Conservation (phyloP, 306 rosid genomes). For the Ormosia emarginata region DNA sequence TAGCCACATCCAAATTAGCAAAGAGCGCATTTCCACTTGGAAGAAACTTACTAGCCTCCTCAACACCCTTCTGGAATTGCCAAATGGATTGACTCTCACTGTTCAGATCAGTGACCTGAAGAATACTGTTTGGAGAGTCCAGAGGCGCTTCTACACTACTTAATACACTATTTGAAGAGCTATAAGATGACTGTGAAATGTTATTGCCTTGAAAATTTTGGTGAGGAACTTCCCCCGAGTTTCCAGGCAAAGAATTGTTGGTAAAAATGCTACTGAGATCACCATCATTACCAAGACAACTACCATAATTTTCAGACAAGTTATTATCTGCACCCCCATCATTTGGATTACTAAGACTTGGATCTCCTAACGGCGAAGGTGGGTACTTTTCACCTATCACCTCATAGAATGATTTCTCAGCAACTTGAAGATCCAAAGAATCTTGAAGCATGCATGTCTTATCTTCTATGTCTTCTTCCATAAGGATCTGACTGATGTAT, state of each 20-base stretch:
- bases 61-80: slow-evolving; percentile 83
- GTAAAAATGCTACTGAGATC: slow-evolving; percentile 33
- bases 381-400: slow-evolving; percentile 85
- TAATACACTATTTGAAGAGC: slow-evolving; percentile 55
- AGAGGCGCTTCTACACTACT: slow-evolving; percentile 52
- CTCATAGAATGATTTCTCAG: slow-evolving; percentile 87
- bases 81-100: slow-evolving; percentile 67
- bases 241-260: slow-evolving; percentile 24
- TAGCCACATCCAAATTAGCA: slow-evolving; percentile 35
- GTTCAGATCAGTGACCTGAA: slow-evolving; percentile 43
- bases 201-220: slow-evolving; percentile 32
- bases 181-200: slow-evolving; percentile 48
- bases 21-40: slow-evolving; percentile 54
- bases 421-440: slow-evolving; percentile 90
- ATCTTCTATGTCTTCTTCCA: slow-evolving; percentile 96
- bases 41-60: slow-evolving; percentile 86
- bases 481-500: slow-evolving; percentile 85
- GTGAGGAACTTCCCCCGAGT: slow-evolving; percentile 29
- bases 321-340: slow-evolving; percentile 33
- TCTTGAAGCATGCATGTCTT: slow-evolving; percentile 81
- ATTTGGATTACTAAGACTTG: slow-evolving; percentile 22
- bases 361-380: slow-evolving; percentile 46
- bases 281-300: slow-evolving; percentile 34
- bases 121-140: slow-evolving; percentile 59
- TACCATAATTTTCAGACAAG: slow-evolving; percentile 26